Percentiles rank a stretch among this genome's conserved stretches.
phyloP scores from a whole-genome alignment of 208 protist genomes.

The Tetramitus jugosus region DNA sequence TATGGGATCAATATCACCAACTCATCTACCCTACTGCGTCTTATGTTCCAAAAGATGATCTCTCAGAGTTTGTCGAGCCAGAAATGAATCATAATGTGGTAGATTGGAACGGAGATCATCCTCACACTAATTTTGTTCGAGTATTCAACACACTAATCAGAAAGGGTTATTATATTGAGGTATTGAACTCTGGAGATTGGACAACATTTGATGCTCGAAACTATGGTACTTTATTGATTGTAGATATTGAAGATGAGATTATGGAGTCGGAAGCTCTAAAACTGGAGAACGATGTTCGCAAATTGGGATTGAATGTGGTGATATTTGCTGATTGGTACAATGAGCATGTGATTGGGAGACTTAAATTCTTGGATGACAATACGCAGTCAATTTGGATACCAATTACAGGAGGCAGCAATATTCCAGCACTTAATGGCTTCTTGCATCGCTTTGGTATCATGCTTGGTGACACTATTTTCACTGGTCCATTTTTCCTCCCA shows the following conservation, averaged over 20 bases:
- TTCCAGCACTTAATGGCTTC: slow-evolving; percentile 73
- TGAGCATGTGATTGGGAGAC: slow-evolving; percentile 50
- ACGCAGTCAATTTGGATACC: slow-evolving; percentile 57
- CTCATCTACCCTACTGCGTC: slow-evolving; percentile 78
- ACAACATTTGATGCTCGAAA: slow-evolving; percentile 59
- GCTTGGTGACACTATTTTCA: no score
- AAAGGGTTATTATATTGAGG: slow-evolving; percentile 59
- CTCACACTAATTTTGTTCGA: not conserved
- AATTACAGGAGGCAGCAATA: slow-evolving; percentile 62
- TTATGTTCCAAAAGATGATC: slow-evolving; percentile 87
- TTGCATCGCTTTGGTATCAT: no score
- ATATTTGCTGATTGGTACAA: slow-evolving; percentile 85
- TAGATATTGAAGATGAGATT: slow-evolving; percentile 78
- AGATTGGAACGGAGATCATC: slow-evolving; percentile 65
- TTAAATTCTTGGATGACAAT: slow-evolving; percentile 77
- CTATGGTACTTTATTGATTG: slow-evolving; percentile 70
- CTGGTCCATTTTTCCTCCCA: no score
- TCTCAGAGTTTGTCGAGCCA: no score
- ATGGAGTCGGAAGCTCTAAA: slow-evolving; percentile 51
- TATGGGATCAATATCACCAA: slow-evolving; percentile 86
- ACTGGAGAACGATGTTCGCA: slow-evolving; percentile 54
- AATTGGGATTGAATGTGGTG: slow-evolving; percentile 62
- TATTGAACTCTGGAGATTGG: slow-evolving; percentile 37
- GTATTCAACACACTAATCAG: not conserved
- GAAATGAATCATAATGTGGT: slow-evolving; percentile 67